Base-by-base conservation (phyloP, 1,139 yeast species). In the Yamadazyma dushanensis region DNA sequence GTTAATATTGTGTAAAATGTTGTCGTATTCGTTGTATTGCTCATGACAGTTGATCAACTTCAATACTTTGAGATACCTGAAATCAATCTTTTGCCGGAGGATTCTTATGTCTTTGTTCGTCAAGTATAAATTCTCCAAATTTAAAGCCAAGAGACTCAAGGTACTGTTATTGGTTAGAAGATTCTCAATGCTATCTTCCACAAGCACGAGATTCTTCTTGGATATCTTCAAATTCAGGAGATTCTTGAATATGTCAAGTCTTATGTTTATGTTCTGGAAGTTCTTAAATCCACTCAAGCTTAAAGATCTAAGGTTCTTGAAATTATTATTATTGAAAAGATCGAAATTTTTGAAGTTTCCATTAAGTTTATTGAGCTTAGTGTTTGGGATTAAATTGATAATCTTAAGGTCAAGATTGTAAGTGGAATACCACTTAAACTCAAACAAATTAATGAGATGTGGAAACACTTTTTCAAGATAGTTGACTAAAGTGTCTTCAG, bases 361-460 rank as follows among this genome's bases (percentile, higher is more conserved):
- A 21, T 45, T 47, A 5, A 56, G 32, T 26, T 40, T 43, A n/a
- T 46, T 32, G 4, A 50, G 41, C 6, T 39, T 39, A 4, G 32
- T 29, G 14, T 37, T 36, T 3, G 54, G 54, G 6, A 52, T 35
- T 8, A 39, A 31, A 20, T 39, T 41, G n/a, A 54, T 37, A 3
- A 50, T 29, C 2, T 37, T 35, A 16, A 49, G 34, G 25, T 49
- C 47, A 6, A 53, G 34, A 36, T 48, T 45, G 29, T 45, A 44
- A 26, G 44, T 43, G 8, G 49, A 47, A 25, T 47, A 47, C 66
- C 65, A 61, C 27, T 48, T 44, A 29, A 61, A 53, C 16, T 49
- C 49, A 5, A 32, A 36, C 29, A 61, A 43, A 34, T 50, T 52
- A 1, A 16, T 27, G 36, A 61, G 48, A 7, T 42, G 26, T 1